A percentile compares a stretch with the other conserved stretches of the same genome.
These are phyloP conservation scores for Kurtzmaniella quercitrusa DNA, from an alignment of 1,139 yeast species.

Conservation along the genomic window DNA sequence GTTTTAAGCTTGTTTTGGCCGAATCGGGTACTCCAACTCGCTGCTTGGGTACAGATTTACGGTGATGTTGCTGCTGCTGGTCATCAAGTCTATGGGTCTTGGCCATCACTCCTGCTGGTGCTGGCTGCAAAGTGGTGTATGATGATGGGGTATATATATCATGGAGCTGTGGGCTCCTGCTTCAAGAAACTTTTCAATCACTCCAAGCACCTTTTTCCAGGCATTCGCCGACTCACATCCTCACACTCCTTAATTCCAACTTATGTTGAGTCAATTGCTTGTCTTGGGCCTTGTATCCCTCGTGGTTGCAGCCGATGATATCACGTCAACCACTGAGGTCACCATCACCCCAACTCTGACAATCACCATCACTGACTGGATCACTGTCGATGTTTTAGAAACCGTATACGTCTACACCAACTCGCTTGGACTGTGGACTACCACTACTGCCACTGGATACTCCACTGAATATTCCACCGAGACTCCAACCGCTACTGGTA, in stretches of 20 bases:
- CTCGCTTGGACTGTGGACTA: slow-evolving; percentile 28
- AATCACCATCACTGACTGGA: slow-evolving; percentile 25
- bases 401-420: slow-evolving; percentile 34
- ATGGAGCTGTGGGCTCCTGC: neutral
- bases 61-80: neutral
- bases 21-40: too few relatives aligned
- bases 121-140: neutral
- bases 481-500: slow-evolving; percentile 1
- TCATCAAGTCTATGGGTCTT: neutral
- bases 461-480: slow-evolving; percentile 14
- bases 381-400: slow-evolving; percentile 25
- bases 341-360: slow-evolving; percentile 30
- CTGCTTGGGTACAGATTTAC: too few relatives aligned
- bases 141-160: neutral
- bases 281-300: neutral
- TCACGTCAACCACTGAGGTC: slow-evolving; percentile 8
- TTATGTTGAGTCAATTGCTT: slow-evolving; percentile 3
- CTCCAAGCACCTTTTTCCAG: neutral
- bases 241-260: slow-evolving; percentile 1
- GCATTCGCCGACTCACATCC: neutral
- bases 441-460: slow-evolving; percentile 25
- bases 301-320: neutral
- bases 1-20: too few relatives aligned
- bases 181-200: neutral
- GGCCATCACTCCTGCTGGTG: neutral